phyloP scores from a whole-genome alignment of 805 yeast species.

The Torulaspora indica region DNA sequence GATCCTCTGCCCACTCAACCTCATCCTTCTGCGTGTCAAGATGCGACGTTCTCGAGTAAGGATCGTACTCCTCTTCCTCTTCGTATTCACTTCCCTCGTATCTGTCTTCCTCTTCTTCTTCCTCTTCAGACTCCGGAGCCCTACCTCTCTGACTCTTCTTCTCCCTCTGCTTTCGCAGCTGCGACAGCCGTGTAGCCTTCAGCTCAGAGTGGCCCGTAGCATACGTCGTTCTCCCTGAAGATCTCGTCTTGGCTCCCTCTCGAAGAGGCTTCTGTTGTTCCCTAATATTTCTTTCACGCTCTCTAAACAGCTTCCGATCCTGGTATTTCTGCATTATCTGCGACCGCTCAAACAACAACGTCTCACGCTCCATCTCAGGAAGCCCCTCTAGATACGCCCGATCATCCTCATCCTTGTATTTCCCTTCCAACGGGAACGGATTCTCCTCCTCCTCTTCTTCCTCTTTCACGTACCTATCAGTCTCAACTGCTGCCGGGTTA shows the following conservation, averaged over 20 bases:
- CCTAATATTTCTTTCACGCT: slow-evolving; percentile 58
- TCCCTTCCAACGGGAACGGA: slow-evolving; percentile 93
- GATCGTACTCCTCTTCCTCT: slow-evolving; percentile 42
- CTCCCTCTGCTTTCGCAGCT: slow-evolving; percentile 71
- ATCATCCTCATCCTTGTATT: slow-evolving; percentile 79
- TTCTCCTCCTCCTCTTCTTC: slow-evolving; percentile 44
- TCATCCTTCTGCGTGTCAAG: slow-evolving; percentile 43
- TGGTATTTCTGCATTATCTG: slow-evolving; percentile 86
- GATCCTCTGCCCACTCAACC: slow-evolving; percentile 47
- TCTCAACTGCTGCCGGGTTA: slow-evolving; percentile 32
- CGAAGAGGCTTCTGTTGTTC: slow-evolving; percentile 29
- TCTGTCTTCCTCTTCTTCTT: slow-evolving; percentile 37
- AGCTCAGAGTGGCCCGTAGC: slow-evolving; percentile 39
- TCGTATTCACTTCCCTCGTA: slow-evolving; percentile 38
- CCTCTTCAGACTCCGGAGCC: slow-evolving; percentile 44
- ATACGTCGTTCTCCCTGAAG: slow-evolving; percentile 37
- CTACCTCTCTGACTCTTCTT: slow-evolving; percentile 47
- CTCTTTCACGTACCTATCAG: slow-evolving; percentile 33
- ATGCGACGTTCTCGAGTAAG: slow-evolving; percentile 29
- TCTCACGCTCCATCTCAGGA: slow-evolving; percentile 92
- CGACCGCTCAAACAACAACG: slow-evolving; percentile 82
- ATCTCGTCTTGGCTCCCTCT: slow-evolving; percentile 26
- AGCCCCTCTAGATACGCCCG: slow-evolving; percentile 55
- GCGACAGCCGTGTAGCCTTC: slow-evolving; percentile 55
- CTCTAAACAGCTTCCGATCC: slow-evolving; percentile 76